Conservation (phyloP, 2,329 filamentous ascomycete genomes). For the Apiospora kogelbergensis region DNA sequence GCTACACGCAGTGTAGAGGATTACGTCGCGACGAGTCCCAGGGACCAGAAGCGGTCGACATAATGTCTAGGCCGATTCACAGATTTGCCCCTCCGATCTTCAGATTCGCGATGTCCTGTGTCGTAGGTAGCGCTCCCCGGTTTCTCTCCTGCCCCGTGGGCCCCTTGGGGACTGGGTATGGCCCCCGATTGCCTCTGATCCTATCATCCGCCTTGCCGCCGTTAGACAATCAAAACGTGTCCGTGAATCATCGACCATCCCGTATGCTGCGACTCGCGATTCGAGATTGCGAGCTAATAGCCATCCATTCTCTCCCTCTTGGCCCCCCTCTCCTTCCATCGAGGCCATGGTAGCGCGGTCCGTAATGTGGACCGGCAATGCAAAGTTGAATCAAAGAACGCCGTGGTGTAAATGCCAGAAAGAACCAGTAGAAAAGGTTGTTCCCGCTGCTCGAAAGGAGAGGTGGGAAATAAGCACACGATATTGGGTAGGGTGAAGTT, state of each 20-base stretch:
- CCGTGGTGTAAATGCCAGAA: constrained; percentile 8
- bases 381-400: constrained; percentile 2
- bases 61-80: background rate
- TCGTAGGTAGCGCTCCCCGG: background rate
- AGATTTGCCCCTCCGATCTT: background rate
- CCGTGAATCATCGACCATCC: background rate
- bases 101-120: background rate
- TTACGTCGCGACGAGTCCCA: background rate
- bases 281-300: background rate
- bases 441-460: background rate
- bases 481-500: background rate
- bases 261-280: background rate
- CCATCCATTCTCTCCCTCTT: background rate
- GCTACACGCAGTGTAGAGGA: background rate
- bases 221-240: background rate
- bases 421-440: background rate
- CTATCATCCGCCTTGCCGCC: background rate
- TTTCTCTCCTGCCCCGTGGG: background rate
- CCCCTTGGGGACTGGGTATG: background rate
- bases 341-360: background rate
- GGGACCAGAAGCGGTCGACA: background rate
- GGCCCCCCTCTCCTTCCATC: background rate
- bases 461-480: background rate
- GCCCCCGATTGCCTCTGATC: background rate
- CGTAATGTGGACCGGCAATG: background rate